A percentile compares a stretch with the other conserved stretches of the same genome.
These are phyloP conservation scores for Fusarium mundagurra DNA, from an alignment of 2,329 filamentous ascomycete genomes.

Conservation along the genomic window DNA sequence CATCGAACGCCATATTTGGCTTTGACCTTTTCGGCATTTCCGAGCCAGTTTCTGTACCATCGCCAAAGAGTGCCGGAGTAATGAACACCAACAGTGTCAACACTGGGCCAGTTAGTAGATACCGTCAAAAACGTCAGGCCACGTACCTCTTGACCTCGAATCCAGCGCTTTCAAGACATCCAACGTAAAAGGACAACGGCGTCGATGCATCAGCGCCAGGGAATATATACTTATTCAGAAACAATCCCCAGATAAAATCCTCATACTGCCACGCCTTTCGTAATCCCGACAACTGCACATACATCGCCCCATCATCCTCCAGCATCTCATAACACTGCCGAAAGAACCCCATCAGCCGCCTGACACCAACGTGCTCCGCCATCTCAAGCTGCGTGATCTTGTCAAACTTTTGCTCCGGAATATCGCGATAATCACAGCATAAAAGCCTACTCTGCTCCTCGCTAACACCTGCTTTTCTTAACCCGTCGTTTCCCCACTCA, in stretches of 20 bases:
- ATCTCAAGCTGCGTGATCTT: conserved; percentile 98
- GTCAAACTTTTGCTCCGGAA: conserved; percentile 83
- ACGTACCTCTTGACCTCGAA: conserved; percentile 75
- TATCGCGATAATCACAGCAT: conserved; percentile 95
- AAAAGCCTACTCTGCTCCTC: conserved; percentile 87
- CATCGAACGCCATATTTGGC: conserved; percentile 92
- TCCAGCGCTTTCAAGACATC: conserved; percentile 74
- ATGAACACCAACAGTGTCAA: conserved; percentile 93
- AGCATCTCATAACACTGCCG: conserved; percentile 92
- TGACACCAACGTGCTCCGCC: conserved; percentile 95
- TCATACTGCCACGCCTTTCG: conserved; percentile 96
- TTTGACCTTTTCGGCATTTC: conserved; percentile 87
- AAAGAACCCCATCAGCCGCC: conserved; percentile 81
- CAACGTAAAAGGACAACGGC: conserved; percentile 84
- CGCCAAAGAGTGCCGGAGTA: conserved; percentile 95
- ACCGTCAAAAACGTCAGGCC: accelerated
- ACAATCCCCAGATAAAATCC: conserved; percentile 94
- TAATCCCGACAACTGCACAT: conserved; percentile 90
- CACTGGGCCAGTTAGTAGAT: conserved; percentile 42
- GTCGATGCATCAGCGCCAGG: conserved; percentile 93
- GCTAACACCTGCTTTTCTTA: conserved; percentile 79
- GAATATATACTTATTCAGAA: conserved; percentile 99
- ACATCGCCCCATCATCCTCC: conserved; percentile 92
- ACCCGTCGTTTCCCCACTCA: conserved; percentile 89
- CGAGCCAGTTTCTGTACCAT: conserved; percentile 98